phyloP scores from a whole-genome alignment of 2,329 filamentous ascomycete genomes.

The Talaromyces sp. region DNA sequence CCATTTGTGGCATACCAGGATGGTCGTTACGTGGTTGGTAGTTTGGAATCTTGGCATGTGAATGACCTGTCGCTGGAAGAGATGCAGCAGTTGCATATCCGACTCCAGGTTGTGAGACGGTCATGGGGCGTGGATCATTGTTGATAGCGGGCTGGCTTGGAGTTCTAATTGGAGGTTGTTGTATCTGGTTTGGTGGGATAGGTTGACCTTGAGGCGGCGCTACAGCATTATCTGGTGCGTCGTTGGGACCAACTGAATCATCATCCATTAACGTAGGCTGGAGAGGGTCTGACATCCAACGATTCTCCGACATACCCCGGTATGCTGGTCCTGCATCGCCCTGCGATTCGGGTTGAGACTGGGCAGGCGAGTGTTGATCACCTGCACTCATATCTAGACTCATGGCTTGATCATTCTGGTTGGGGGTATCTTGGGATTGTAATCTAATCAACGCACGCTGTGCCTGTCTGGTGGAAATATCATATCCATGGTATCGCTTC shows the following conservation, averaged over 20 bases:
- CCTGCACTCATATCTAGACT: constrained; percentile 28
- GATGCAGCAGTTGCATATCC: constrained; percentile 23
- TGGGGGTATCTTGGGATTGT: constrained; percentile 32
- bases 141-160: constrained; percentile 26
- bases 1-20: constrained; percentile 30
- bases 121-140: constrained; percentile 26
- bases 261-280: constrained; percentile 31
- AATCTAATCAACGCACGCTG: constrained; percentile 41
- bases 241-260: constrained; percentile 26
- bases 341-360: constrained; percentile 29
- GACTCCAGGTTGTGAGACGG: constrained; percentile 27
- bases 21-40: constrained; percentile 31
- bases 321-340: constrained; percentile 28
- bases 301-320: constrained; percentile 32
- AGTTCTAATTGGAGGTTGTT: constrained; percentile 24
- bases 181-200: constrained; percentile 23
- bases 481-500: constrained; percentile 45
- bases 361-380: constrained; percentile 29
- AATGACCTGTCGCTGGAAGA: constrained; percentile 21
- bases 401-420: constrained; percentile 25
- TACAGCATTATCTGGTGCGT: constrained; percentile 23
- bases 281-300: constrained; percentile 37
- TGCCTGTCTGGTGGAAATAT: constrained; percentile 44
- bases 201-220: constrained; percentile 24
- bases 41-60: constrained; percentile 25